A percentile compares a stretch with the other conserved stretches of the same genome.
These are phyloP conservation scores for Sphagnurus paluster DNA, from an alignment of 1,284 basidiomycete genomes.

Conservation along the genomic window DNA sequence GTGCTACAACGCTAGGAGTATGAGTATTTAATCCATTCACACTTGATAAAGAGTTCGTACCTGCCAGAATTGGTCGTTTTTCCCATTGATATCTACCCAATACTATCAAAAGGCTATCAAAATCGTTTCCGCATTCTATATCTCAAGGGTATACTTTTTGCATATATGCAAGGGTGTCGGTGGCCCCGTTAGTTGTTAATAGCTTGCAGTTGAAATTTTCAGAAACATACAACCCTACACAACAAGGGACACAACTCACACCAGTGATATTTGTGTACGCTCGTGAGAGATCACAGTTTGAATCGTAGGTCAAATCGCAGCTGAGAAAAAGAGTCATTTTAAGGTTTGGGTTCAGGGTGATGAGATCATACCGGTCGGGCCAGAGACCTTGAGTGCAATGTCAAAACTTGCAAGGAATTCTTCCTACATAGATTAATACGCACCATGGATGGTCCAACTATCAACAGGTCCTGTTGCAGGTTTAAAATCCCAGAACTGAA, in stretches of 20 bases:
- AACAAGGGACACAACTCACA: constrained; percentile 31
- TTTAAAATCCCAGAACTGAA: constrained; percentile 63
- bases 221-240: background rate
- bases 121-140: background rate
- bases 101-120: constrained; percentile 34
- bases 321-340: constrained; percentile 33
- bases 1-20: constrained; percentile 39
- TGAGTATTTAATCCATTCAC: constrained; percentile 1
- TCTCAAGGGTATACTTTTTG: constrained; percentile 38
- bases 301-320: constrained; percentile 65
- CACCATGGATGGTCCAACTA: constrained; percentile 79
- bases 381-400: constrained; percentile 51
- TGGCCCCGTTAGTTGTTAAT: constrained; percentile 57
- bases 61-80: constrained; percentile 70
- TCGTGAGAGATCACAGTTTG: constrained; percentile 66
- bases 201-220: constrained; percentile 40
- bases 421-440: constrained; percentile 21
- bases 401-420: constrained; percentile 6
- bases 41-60: constrained; percentile 33
- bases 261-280: constrained; percentile 57
- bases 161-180: constrained; percentile 69
- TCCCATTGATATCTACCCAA: constrained; percentile 66
- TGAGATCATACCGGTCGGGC: constrained; percentile 59
- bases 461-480: constrained; percentile 63
- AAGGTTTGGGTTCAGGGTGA: background rate